Conservation (phyloP, 139 green algal genomes). For the Klebsormidium nitens region DNA sequence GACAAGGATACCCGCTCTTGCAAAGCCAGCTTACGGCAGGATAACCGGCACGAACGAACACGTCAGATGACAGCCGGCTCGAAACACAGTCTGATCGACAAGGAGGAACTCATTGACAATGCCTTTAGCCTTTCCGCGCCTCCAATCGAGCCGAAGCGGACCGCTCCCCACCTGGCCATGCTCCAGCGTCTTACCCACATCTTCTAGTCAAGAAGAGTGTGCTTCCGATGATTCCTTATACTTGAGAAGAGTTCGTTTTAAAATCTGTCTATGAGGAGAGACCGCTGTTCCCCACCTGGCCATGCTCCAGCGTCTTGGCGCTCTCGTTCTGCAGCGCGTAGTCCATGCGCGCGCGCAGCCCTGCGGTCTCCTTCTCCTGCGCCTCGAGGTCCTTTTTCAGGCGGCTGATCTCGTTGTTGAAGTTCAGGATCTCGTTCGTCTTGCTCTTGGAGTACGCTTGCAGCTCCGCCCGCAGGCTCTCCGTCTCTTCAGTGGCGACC, state of each 20-base stretch:
- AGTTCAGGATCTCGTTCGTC: conserved; percentile 70
- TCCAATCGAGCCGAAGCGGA: too few species aligned
- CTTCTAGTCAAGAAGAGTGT: too few species aligned
- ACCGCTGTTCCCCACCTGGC: conserved; percentile 30
- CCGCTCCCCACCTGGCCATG: conserved; percentile 52
- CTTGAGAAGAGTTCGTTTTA: too few species aligned
- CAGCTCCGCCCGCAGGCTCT: conserved; percentile 48
- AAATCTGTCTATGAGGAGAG: too few species aligned
- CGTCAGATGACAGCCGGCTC: too few species aligned
- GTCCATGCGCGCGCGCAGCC: conserved; percentile 64
- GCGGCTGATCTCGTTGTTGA: conserved; percentile 71
- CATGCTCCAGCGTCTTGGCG: conserved; percentile 73
- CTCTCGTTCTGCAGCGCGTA: conserved; percentile 50
- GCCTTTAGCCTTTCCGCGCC: too few species aligned
- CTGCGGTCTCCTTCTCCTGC: conserved; percentile 53
- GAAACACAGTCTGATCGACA: too few species aligned
- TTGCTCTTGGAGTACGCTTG: conserved; percentile 58
- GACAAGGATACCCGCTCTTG: too few species aligned
- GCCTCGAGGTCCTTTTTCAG: conserved; percentile 78
- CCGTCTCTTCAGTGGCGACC: conserved; percentile 49
- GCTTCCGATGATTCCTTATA: too few species aligned
- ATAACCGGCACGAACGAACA: too few species aligned
- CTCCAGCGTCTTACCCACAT: conserved; percentile 74
- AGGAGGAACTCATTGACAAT: too few species aligned
- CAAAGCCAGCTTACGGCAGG: too few species aligned